Evolutionary conservation across 2,329 filamentous ascomycete genomes (phyloP).

Genomic region (Aspergillus spinulosporus): DNA sequence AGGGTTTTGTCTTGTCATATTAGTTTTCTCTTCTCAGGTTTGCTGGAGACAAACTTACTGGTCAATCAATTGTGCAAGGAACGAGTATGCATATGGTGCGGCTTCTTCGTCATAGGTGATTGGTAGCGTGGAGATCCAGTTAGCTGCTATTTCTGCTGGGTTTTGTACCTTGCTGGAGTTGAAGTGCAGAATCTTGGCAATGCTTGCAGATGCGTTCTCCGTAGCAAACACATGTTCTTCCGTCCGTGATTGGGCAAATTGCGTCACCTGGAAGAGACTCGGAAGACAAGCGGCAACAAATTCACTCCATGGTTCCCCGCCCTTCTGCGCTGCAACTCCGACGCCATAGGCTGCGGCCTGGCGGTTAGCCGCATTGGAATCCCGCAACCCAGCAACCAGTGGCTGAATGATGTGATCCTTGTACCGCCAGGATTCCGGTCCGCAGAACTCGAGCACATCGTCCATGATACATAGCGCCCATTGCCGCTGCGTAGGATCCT

Average conservation of each 20-base stretch:
- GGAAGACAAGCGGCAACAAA: constrained; percentile 81
- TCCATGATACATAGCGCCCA: constrained; percentile 99
- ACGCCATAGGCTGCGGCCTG: constrained; percentile 96
- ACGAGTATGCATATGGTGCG: constrained; percentile 91
- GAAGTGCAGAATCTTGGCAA: constrained; percentile 95
- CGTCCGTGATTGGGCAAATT: constrained; percentile 75
- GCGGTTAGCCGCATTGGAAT: constrained; percentile 83
- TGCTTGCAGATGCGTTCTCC: constrained; percentile 93
- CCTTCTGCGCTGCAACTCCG: constrained; percentile 90
- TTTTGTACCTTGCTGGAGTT: constrained; percentile 76
- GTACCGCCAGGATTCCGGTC: constrained; percentile 82
- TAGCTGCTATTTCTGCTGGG: constrained; percentile 70
- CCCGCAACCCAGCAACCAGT: constrained; percentile 80
- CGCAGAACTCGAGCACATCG: constrained; percentile 96
- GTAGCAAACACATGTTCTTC: constrained; percentile 97
- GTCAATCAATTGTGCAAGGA: constrained; percentile 86
- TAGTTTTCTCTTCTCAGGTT: constrained; percentile 1
- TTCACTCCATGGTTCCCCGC: constrained; percentile 80
- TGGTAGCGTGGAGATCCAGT: constrained; percentile 89
- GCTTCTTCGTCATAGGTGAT: constrained; percentile 96
- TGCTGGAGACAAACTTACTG: constrained; percentile 63
- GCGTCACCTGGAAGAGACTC: constrained; percentile 79
- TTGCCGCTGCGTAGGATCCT: constrained; percentile 86
- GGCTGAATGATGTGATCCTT: constrained; percentile 83
- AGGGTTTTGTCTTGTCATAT: constrained; percentile 70